phyloP scores from a whole-genome alignment of 2,329 filamentous ascomycete species.

The Akanthomyces uredinophilus region DNA sequence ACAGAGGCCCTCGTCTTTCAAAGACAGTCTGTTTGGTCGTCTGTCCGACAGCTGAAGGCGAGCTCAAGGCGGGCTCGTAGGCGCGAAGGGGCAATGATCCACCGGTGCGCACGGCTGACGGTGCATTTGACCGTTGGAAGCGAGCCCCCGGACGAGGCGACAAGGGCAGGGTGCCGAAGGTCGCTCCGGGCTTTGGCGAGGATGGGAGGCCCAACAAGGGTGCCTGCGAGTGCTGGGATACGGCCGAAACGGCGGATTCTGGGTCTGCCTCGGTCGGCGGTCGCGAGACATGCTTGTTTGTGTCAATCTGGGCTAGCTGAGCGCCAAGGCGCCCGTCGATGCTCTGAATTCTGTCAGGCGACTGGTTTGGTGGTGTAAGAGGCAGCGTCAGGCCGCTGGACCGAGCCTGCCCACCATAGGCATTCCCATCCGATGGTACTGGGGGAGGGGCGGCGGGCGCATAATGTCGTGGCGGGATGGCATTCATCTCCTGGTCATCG shows the following conservation, averaged over 20 bases:
- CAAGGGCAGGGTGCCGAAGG: constrained; percentile 36
- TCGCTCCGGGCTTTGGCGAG: constrained; percentile 34
- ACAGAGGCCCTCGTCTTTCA: constrained; percentile 49
- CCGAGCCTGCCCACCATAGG: constrained; percentile 25
- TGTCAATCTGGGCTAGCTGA: constrained; percentile 28
- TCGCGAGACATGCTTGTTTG: constrained; percentile 35
- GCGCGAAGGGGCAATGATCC: constrained; percentile 56
- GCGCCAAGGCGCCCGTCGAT: constrained; percentile 53
- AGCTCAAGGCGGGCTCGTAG: constrained; percentile 52
- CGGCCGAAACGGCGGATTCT: constrained; percentile 48
- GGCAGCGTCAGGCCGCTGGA: constrained; percentile 21
- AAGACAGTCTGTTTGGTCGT: constrained; percentile 62
- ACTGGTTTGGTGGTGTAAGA: constrained; percentile 30
- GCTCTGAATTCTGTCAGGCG: constrained; percentile 39
- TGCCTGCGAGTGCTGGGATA: constrained; percentile 45
- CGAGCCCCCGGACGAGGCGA: constrained; percentile 47
- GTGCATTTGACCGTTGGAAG: constrained; percentile 46
- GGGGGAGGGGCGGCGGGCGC: constrained; percentile 53
- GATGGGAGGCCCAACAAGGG: constrained; percentile 48
- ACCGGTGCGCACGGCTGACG: constrained; percentile 51
- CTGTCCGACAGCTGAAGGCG: constrained; percentile 41
- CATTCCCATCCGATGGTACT: constrained; percentile 44
- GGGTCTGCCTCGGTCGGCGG: constrained; percentile 42
- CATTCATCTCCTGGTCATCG: constrained; percentile 51
- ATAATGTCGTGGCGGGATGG: constrained; percentile 55